These are phyloP conservation scores for peach (Prunus persica) DNA, from an alignment of 306 rosid species.

Conservation along the genomic window DNA sequence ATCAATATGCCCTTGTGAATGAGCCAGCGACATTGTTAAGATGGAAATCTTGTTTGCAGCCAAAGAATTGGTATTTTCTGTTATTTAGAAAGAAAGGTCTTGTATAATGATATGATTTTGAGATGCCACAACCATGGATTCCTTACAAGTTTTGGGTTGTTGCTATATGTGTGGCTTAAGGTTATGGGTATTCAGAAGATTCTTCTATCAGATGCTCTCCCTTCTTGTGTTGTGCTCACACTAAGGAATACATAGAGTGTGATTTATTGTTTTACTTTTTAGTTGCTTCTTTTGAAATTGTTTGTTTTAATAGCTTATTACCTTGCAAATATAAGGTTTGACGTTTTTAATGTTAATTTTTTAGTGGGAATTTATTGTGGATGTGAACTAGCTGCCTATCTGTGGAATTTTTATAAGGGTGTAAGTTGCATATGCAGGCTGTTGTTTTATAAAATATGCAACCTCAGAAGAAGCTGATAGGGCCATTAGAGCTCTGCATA, in stretches of 20 bases:
- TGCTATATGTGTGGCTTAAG: background rate
- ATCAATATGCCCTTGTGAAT: background rate
- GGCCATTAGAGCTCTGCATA: constrained; percentile 91
- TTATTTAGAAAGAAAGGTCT: constrained; percentile 7
- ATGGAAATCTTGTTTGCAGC: background rate
- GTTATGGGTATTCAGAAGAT: background rate
- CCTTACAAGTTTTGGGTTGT: background rate
- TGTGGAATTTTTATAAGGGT: constrained; percentile 25
- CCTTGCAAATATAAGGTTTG: background rate
- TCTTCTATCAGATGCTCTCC: background rate
- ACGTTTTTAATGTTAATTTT: background rate
- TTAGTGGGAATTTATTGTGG: background rate
- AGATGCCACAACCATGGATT: background rate
- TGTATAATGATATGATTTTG: background rate
- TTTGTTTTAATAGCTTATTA: background rate
- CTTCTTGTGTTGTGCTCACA: background rate
- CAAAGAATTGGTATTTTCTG: background rate
- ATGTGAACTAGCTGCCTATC: constrained; percentile 6
- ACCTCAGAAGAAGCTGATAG: constrained; percentile 91
- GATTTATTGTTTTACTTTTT: background rate
- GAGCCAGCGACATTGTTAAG: background rate
- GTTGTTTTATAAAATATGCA: constrained; percentile 94
- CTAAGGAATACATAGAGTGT: background rate
- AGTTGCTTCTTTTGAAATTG: background rate
- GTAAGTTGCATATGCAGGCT: constrained; percentile 75